Evolutionary conservation across 2,329 filamentous ascomycete genomes (phyloP).

Genomic region (Stachybotrys chlorohalonatus): DNA sequence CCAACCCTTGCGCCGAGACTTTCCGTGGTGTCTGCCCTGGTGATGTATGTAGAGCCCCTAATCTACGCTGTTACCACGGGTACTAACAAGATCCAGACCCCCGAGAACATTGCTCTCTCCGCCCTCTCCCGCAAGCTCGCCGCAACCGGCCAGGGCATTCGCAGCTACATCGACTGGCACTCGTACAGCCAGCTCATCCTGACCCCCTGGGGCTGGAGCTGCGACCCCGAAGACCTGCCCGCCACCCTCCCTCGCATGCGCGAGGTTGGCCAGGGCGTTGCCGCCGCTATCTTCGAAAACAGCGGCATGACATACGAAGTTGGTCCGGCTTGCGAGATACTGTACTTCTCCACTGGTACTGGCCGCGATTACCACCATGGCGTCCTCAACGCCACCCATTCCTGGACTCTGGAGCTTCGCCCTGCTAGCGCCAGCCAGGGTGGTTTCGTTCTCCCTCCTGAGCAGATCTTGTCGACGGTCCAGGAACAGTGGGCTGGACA

Average conservation of each 20-base stretch:
- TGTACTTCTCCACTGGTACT: slow-evolving; percentile 42
- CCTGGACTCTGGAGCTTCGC: slow-evolving; percentile 30
- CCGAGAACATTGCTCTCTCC: slow-evolving; percentile 26
- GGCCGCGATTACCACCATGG: slow-evolving; percentile 36
- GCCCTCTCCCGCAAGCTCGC: slow-evolving; percentile 34
- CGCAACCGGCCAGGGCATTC: slow-evolving; percentile 31
- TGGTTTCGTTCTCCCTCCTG: slow-evolving; percentile 33
- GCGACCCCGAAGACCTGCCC: slow-evolving; percentile 16
- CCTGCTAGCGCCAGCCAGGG: slow-evolving; percentile 17
- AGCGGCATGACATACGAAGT: slow-evolving; percentile 10
- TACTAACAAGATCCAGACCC: slow-evolving; percentile 14
- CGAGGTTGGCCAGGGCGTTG: slow-evolving; percentile 24
- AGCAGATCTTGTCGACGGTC: slow-evolving; percentile 28
- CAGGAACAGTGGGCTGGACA: slow-evolving; percentile 21
- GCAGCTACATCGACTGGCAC: slow-evolving; percentile 52
- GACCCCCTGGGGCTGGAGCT: slow-evolving; percentile 47
- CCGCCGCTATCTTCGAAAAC: slow-evolving; percentile 20
- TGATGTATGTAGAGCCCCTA: slow-evolving; percentile 12
- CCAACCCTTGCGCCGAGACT: slow-evolving; percentile 34
- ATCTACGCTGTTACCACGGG: not conserved
- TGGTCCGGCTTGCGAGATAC: slow-evolving; percentile 41
- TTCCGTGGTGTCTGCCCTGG: slow-evolving; percentile 30
- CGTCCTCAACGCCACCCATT: slow-evolving; percentile 30
- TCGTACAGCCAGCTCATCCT: slow-evolving; percentile 47
- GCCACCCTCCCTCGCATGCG: slow-evolving; percentile 12